Base-by-base conservation (phyloP, 2,329 filamentous ascomycete genomes). In the Sporothrix sp. region DNA sequence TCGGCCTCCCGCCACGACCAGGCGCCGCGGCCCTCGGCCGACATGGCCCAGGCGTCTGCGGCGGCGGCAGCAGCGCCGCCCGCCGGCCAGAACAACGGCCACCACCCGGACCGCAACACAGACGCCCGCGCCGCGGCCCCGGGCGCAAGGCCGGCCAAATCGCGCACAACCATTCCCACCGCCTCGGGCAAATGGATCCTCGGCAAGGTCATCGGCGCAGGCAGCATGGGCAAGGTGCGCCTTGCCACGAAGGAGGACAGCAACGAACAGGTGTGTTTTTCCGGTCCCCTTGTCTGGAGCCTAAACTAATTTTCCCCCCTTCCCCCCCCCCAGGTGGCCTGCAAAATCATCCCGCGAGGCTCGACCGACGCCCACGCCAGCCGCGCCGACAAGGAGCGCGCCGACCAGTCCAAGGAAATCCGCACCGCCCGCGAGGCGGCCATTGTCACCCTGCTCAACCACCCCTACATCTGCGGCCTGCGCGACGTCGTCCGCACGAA, bases 171-270 rank as follows among this genome's bases (percentile, higher is more conserved):
- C 36, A 95, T 98, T 63, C 87, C 86, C 47, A 89, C 90, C 3
- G 82, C 85, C 42, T 89, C 90, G 11, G 93, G 93, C 52, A 88
- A 90, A 72, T 98, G 91, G 89, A 82, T 89, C 51, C 74, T 98
- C 48, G 91, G 91, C 53, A 97, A 97, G 74, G 97, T 93, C 3
- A 93, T 98, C 61, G 93, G 93, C 54, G 89, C 90, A 48, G 93
- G 93, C 46, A 97, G 91, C 67, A 98, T 98, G 93, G 93, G 93
- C 57, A 97, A 97, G 68, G 93, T 98, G 56, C 97, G 97, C 71
- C 74, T 98, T 58, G 93, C 93, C 21, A 87, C 87, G 61, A 94
- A 94, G 67, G 78, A 85, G 59, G 90, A 95, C 61, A 87, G 86
- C 18, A 86, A 85, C 59, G 93, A 97, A 72, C 87, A 96, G 81